A percentile compares a stretch with the other conserved stretches of the same genome.
Conservation (phyloP, 2,329 filamentous ascomycete genomes). For the Emergomyces orientalis region DNA sequence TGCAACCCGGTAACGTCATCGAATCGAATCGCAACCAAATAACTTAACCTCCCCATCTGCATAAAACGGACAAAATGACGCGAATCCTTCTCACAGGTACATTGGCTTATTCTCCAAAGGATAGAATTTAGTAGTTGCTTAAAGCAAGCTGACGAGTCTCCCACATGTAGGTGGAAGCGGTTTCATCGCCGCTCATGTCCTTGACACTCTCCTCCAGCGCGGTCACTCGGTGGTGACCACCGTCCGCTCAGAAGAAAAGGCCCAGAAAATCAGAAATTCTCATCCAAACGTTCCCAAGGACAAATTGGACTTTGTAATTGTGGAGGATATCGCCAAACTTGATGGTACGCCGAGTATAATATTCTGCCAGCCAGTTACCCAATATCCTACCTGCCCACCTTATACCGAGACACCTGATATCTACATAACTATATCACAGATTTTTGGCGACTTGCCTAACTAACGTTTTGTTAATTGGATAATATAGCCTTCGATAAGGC, state of each 20-base stretch:
- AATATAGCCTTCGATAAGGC: constrained; percentile 54
- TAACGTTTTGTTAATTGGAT: neutral
- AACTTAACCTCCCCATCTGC: neutral
- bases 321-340: constrained; percentile 58
- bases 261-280: constrained; percentile 49
- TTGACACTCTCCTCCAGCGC: constrained; percentile 49
- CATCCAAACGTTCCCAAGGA: constrained; percentile 45
- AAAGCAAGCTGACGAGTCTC: neutral
- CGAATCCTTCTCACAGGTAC: constrained; percentile 22
- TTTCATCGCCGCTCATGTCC: constrained; percentile 58
- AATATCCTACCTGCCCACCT: neutral
- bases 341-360: constrained; percentile 10
- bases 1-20: neutral
- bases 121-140: neutral
- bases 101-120: neutral
- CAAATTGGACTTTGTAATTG: constrained; percentile 55
- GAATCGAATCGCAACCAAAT: neutral
- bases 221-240: constrained; percentile 54
- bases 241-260: constrained; percentile 53
- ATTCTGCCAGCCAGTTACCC: neutral
- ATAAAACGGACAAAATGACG: constrained; percentile 15
- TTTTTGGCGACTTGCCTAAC: neutral
- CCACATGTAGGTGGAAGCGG: constrained; percentile 46
- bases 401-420: no score
- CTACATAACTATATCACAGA: no score